phyloP scores from a whole-genome alignment of 352 stramenopile genomes.

The Phytophthora kernoviae region DNA sequence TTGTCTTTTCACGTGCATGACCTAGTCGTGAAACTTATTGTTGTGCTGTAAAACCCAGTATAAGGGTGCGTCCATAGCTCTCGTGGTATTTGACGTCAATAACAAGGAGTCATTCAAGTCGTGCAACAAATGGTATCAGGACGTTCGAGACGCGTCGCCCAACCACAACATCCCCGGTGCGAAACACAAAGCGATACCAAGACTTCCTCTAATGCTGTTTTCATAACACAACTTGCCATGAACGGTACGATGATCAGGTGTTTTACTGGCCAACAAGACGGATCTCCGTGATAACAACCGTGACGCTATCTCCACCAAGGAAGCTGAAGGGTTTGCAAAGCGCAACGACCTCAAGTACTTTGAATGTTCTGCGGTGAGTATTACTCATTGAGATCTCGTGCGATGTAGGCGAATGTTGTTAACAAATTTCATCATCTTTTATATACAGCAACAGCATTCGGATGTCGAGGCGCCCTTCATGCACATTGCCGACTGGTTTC shows the following conservation, averaged over 20 bases:
- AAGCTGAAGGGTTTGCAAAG: constrained; percentile 72
- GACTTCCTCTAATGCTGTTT: not conserved
- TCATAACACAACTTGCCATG: not conserved
- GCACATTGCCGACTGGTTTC: constrained; percentile 84
- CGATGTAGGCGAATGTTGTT: too few relatives aligned
- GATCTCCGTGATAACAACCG: constrained; percentile 81
- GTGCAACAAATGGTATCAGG: constrained; percentile 82
- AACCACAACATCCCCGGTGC: constrained; percentile 80
- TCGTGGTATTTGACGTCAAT: constrained; percentile 87
- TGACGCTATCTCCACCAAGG: constrained; percentile 71
- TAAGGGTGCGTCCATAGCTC: constrained; percentile 74
- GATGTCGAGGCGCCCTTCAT: constrained; percentile 76
- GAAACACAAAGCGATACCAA: not conserved
- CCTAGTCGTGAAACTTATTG: constrained; percentile 1
- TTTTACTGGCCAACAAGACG: constrained; percentile 81
- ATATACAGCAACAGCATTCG: constrained; percentile 68
- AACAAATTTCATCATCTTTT: not conserved
- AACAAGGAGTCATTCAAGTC: constrained; percentile 90
- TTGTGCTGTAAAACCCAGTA: constrained; percentile 36
- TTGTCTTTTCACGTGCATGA: not conserved
- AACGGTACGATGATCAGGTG: constrained; percentile 33
- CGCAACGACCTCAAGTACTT: constrained; percentile 86
- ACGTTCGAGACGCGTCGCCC: constrained; percentile 68
- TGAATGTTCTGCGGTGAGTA: constrained; percentile 70
- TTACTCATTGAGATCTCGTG: not conserved